Evolutionary conservation across 2,329 filamentous ascomycete species (phyloP).

Genomic region (Scortechinia acanthostroma): DNA sequence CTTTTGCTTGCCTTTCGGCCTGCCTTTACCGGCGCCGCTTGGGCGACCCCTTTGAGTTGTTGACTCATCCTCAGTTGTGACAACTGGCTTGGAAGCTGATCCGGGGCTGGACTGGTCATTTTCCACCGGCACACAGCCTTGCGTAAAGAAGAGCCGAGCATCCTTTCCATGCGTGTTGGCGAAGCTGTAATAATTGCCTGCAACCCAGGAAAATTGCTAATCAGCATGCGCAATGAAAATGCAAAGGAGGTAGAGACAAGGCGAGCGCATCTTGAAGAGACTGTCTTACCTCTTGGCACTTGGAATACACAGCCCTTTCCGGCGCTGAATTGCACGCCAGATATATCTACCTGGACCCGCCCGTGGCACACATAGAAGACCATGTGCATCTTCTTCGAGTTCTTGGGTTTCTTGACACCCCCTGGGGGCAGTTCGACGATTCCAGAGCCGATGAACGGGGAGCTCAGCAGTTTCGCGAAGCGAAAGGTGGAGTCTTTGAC

Average conservation of each 20-base stretch:
- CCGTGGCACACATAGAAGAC: conserved; percentile 85
- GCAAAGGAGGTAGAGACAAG: conserved; percentile 6
- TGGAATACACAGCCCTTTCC: conserved; percentile 86
- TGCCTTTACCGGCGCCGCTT: conserved; percentile 12
- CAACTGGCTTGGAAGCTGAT: conserved; percentile 12
- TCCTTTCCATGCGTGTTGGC: conserved; percentile 68
- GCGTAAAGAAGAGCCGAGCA: conserved; percentile 83
- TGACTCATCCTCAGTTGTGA: conserved; percentile 5
- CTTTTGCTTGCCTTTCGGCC: conserved; percentile 23
- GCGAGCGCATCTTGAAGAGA: conserved; percentile 5
- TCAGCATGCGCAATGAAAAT: conserved; percentile 4
- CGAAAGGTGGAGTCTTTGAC: conserved; percentile 67
- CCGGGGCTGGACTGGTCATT: conserved; percentile 5
- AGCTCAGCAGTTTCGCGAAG: conserved; percentile 80
- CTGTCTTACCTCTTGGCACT: conserved; percentile 77
- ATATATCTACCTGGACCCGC: conserved; percentile 72
- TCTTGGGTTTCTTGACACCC: conserved; percentile 81
- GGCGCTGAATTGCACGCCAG: conserved; percentile 72
- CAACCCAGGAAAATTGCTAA: conserved; percentile 8
- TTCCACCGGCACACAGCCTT: conserved; percentile 59
- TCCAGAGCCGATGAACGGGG: conserved; percentile 82
- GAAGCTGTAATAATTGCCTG: conserved; percentile 92
- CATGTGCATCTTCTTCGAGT: conserved; percentile 93
- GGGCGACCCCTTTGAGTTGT: conserved; percentile 11
- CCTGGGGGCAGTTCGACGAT: conserved; percentile 82